Base-by-base conservation (phyloP, 1,284 basidiomycete genomes). In the Fomitopsis palustris region DNA sequence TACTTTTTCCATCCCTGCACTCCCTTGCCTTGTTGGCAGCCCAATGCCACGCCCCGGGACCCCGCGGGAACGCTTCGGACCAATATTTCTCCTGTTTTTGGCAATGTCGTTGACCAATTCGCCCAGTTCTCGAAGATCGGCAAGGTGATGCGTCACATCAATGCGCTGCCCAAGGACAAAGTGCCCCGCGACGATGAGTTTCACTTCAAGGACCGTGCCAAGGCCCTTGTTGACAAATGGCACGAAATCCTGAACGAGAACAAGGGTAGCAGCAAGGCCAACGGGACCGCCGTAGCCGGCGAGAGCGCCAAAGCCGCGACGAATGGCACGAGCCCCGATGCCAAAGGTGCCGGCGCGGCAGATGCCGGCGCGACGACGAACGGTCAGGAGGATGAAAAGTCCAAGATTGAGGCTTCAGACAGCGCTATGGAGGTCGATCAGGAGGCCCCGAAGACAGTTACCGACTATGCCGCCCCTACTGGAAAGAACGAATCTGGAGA, bases 101-200 rank as follows among this genome's bases (percentile, higher is more conserved):
- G 62, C 56, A 62, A 61, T 55, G 52, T 61, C 52, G 58, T 62
- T 67, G 59, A 66, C 63, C 33, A 53, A 56, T 56, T 43, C 55
- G 59, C 58, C 41, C 53, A 94, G 86, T 90, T 88, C 78, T 96
- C 96, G 62, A 98, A 98, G 81, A 97, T 98, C 70, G 94, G 92
- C 76, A 98, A 98, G 77, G 96, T 99, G 55, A 96, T 98, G 92
- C 92, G 95, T 70, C 93, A 95, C 75, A 96, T 98, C 68, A 83
- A 91, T 47, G 81, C 86, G 31, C 80, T 96, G 21, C 63, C 77
- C 19, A 77, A 77, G 42, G 81, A 82, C 21, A 84, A 80, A 69
- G 87, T 97, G 25, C 94, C 96, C 14, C 81, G 87, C 58, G 90
- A 98, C 69, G 87, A 85, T 38, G 88, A 96, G 71, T 93, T 88